Conservation (phyloP, 352 stramenopile genomes). For the Globisporangium yorkense region DNA sequence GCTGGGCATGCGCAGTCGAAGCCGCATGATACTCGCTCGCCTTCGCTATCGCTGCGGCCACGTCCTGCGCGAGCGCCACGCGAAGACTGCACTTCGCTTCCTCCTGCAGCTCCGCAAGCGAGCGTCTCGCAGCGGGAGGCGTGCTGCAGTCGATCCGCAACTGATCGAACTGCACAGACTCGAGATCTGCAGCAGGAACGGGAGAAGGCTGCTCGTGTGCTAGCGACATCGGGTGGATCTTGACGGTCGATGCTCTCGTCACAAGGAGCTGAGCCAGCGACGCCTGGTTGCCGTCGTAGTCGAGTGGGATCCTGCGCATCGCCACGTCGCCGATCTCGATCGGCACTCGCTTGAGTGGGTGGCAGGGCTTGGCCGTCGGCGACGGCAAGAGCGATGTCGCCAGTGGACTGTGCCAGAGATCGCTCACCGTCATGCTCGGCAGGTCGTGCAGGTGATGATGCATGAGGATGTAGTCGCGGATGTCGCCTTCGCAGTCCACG, state of each 20-base stretch:
- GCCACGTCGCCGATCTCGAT: conserved; percentile 65
- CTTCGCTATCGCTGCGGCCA: conserved; percentile 30
- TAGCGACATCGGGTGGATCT: not conserved
- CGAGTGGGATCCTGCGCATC: conserved; percentile 53
- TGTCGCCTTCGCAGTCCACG: conserved; percentile 62
- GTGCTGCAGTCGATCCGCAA: conserved; percentile 17
- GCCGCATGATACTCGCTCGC: conserved; percentile 21
- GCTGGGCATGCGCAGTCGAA: not conserved
- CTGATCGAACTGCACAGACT: not conserved
- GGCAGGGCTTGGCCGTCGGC: conserved; percentile 36
- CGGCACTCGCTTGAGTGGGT: conserved; percentile 38
- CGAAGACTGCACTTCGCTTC: conserved; percentile 12
- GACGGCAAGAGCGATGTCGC: conserved; percentile 30
- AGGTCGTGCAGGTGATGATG: conserved; percentile 30
- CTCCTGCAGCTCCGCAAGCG: conserved; percentile 11
- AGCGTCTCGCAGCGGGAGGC: not conserved
- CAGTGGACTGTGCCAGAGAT: conserved; percentile 43
- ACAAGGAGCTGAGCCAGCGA: conserved; percentile 38
- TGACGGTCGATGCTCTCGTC: conserved; percentile 7
- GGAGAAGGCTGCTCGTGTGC: not conserved
- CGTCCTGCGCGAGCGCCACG: conserved; percentile 30
- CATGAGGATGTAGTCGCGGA: conserved; percentile 61
- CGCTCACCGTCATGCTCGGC: conserved; percentile 52
- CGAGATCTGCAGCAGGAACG: not conserved
- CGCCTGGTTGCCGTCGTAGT: conserved; percentile 49